Evolutionary conservation across 345 rosid species (phyloP).

Genomic region (Moricandia moricandioides): DNA sequence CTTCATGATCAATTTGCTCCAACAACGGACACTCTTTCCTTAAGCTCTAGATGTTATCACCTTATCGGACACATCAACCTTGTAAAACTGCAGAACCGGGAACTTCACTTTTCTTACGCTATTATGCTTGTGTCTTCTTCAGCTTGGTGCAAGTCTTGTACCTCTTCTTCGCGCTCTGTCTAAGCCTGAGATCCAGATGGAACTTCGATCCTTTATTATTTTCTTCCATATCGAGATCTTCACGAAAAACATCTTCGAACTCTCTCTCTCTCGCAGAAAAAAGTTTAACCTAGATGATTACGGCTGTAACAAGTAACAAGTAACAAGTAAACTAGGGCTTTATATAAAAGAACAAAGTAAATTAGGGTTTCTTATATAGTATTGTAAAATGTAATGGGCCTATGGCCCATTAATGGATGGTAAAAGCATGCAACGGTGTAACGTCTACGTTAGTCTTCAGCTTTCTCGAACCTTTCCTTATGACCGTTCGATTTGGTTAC

Average conservation of each 20-base stretch:
- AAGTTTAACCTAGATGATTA: not conserved
- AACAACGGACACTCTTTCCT: not conserved
- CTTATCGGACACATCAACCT: not conserved
- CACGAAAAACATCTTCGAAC: not conserved
- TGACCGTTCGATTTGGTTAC: slow-evolving; percentile 2
- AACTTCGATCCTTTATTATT: not conserved
- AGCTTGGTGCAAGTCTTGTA: not conserved
- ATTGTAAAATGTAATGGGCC: not conserved
- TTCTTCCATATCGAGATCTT: not conserved
- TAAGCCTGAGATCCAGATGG: not conserved
- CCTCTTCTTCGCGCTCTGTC: not conserved
- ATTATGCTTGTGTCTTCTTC: not conserved
- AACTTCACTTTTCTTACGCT: not conserved
- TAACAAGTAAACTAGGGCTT: not conserved
- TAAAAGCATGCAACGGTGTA: not conserved
- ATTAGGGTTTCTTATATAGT: not conserved
- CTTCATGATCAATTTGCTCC: too few species aligned
- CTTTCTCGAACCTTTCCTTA: not conserved
- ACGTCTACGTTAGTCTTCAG: not conserved
- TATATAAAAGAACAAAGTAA: not conserved
- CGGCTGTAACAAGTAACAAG: not conserved
- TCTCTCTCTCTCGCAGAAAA: not conserved
- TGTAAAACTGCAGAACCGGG: not conserved
- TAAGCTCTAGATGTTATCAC: not conserved
- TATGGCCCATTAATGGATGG: not conserved